Evolutionary conservation across 176 grass and related monocot species (phyloP).

Genomic region (Hyparrhenia diplandra): DNA sequence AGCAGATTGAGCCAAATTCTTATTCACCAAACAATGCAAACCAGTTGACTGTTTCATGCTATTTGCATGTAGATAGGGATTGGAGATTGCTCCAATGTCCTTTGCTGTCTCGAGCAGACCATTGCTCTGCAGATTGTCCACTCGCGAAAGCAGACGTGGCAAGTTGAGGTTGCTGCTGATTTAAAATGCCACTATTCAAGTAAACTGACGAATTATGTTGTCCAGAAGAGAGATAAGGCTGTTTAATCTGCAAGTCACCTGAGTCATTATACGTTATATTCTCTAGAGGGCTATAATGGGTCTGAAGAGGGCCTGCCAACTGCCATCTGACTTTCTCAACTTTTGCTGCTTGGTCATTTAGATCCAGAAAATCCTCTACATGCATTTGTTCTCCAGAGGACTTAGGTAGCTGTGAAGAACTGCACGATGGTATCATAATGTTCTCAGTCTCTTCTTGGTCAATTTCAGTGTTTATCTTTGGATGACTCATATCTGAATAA

Average conservation of each 20-base stretch:
- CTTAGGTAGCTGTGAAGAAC: slow-evolving; percentile 12
- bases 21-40: slow-evolving; percentile 36
- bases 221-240: slow-evolving; percentile 26
- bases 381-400: slow-evolving; percentile 20
- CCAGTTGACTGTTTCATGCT: slow-evolving; percentile 23
- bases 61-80: slow-evolving; percentile 30
- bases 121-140: slow-evolving; percentile 23
- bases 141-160: slow-evolving; percentile 20
- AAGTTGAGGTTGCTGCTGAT: slow-evolving; percentile 17
- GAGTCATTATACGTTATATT: slow-evolving; percentile 23
- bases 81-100: slow-evolving; percentile 9
- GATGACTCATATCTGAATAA: slow-evolving; percentile 19
- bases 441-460: slow-evolving; percentile 5
- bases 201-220: slow-evolving; percentile 21
- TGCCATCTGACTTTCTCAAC: slow-evolving; percentile 32
- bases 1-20: slow-evolving; percentile 9
- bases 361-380: slow-evolving; percentile 21
- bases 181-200: slow-evolving; percentile 24
- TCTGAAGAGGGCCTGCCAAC: slow-evolving; percentile 14
- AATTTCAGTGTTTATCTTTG: slow-evolving; percentile 11
- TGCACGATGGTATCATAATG: slow-evolving; percentile 9
- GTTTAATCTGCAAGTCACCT: slow-evolving; percentile 24
- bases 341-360: slow-evolving; percentile 19
- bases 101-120: slow-evolving; percentile 28
- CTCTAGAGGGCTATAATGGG: slow-evolving; percentile 25